These are phyloP conservation scores for Microdochium bolleyi DNA, from an alignment of 2,329 filamentous ascomycete species.

Conservation along the genomic window DNA sequence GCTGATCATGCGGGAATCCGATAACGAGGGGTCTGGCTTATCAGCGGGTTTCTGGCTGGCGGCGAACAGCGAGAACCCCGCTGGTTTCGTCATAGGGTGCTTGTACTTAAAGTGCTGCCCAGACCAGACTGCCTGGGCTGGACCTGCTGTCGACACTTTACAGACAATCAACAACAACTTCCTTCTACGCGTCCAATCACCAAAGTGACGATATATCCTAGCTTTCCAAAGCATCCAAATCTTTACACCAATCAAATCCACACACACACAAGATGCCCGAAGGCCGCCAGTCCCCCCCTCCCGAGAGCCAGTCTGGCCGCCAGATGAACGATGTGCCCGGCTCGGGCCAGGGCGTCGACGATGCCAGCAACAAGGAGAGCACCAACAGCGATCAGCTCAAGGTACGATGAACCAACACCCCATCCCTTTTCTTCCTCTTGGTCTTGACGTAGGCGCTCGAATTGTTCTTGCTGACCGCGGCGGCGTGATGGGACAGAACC, in stretches of 20 bases:
- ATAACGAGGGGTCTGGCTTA: too few species aligned
- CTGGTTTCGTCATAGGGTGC: too few species aligned
- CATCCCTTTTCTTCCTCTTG: not conserved
- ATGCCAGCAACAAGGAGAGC: slow-evolving; percentile 44
- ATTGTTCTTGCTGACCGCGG: slow-evolving; percentile 1
- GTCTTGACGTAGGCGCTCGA: not conserved
- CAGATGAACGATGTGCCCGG: slow-evolving; percentile 54
- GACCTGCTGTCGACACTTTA: too few species aligned
- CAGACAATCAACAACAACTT: too few species aligned
- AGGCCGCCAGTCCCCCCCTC: slow-evolving; percentile 72
- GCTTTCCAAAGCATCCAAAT: too few species aligned
- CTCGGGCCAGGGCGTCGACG: slow-evolving; percentile 49
- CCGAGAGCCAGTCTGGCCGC: slow-evolving; percentile 56
- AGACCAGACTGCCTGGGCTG: too few species aligned
- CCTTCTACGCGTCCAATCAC: too few species aligned
- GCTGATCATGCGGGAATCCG: not conserved
- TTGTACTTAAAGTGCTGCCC: too few species aligned
- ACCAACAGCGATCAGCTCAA: slow-evolving; percentile 44
- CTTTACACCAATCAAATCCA: slow-evolving; percentile 12
- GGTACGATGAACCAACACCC: slow-evolving; percentile 23
- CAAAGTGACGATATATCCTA: too few species aligned
- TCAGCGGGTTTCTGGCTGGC: too few species aligned
- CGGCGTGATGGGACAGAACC: slow-evolving; percentile 26
- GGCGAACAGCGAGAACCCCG: too few species aligned
- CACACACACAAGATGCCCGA: slow-evolving; percentile 52